Evolutionary conservation across 495 filamentous ascomycete species (phyloP).

Genomic region (Penicillium salamii): DNA sequence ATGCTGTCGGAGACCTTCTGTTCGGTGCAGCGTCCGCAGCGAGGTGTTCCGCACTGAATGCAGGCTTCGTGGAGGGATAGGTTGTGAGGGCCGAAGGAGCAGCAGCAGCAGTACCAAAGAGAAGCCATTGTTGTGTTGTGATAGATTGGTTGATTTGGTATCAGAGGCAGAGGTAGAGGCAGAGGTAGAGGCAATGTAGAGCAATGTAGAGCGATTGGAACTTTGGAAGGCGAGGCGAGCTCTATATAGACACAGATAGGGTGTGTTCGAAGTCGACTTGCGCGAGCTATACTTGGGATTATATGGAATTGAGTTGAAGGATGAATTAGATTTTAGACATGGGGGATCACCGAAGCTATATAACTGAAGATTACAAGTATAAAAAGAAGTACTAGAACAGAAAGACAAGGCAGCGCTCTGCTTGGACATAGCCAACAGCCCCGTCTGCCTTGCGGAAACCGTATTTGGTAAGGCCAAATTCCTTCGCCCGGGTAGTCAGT

Average conservation of each 20-base stretch:
- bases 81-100: constrained; percentile 32
- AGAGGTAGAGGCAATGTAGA: too few relatives aligned
- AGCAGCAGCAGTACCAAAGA: constrained; percentile 35
- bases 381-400: background rate
- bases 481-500: constrained; percentile 5
- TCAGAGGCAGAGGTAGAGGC: background rate
- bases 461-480: constrained; percentile 12
- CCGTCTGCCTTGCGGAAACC: constrained; percentile 11
- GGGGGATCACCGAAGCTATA: constrained; percentile 3
- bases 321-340: constrained; percentile 7
- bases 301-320: constrained; percentile 9
- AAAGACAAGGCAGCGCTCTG: constrained; percentile 13
- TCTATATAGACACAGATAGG: background rate
- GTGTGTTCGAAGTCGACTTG: background rate
- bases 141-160: background rate
- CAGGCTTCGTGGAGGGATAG: constrained; percentile 22
- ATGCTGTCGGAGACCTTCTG: constrained; percentile 13
- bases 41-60: constrained; percentile 19
- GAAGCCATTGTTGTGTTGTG: constrained; percentile 15
- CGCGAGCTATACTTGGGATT: constrained; percentile 2
- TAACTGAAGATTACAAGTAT: background rate
- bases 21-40: constrained; percentile 19
- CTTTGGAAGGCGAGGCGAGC: background rate
- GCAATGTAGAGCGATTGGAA: background rate
- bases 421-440: constrained; percentile 5